Percentiles rank a stretch among this genome's conserved stretches.
These are phyloP conservation scores for Suillus decipiens DNA, from an alignment of 768 basidiomycete genomes.

Conservation along the genomic window DNA sequence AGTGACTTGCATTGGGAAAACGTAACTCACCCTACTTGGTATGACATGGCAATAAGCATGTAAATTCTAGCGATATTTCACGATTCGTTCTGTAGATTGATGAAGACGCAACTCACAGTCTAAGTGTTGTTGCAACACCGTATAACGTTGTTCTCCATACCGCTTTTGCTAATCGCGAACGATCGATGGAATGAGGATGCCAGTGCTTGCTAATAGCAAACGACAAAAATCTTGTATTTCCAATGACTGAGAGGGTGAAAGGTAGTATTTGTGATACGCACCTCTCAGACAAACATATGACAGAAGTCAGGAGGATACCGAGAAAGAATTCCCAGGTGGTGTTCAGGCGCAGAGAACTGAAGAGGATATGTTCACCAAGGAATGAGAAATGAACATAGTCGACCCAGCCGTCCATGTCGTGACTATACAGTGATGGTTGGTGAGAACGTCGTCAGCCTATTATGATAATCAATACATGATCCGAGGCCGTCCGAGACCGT, in stretches of 20 bases:
- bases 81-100: slow-evolving; percentile 5
- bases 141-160: slow-evolving; percentile 58
- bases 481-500: neutral
- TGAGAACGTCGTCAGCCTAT: neutral
- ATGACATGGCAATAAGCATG: slow-evolving; percentile 75
- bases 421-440: neutral
- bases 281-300: slow-evolving; percentile 62
- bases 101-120: slow-evolving; percentile 51
- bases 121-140: slow-evolving; percentile 54
- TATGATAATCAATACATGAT: neutral
- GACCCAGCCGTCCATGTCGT: slow-evolving; percentile 45
- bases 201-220: slow-evolving; percentile 50
- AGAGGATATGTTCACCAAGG: slow-evolving; percentile 48
- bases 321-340: slow-evolving; percentile 51
- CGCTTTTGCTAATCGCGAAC: slow-evolving; percentile 46
- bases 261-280: slow-evolving; percentile 26
- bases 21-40: slow-evolving; percentile 61
- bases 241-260: slow-evolving; percentile 7
- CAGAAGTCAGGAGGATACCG: slow-evolving; percentile 44
- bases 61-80: slow-evolving; percentile 47
- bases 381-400: slow-evolving; percentile 46
- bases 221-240: slow-evolving; percentile 46
- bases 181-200: slow-evolving; percentile 41
- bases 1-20: neutral
- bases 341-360: slow-evolving; percentile 42